Evolutionary conservation across 345 rosid species (phyloP).

Genomic region (Geranium brycei): DNA sequence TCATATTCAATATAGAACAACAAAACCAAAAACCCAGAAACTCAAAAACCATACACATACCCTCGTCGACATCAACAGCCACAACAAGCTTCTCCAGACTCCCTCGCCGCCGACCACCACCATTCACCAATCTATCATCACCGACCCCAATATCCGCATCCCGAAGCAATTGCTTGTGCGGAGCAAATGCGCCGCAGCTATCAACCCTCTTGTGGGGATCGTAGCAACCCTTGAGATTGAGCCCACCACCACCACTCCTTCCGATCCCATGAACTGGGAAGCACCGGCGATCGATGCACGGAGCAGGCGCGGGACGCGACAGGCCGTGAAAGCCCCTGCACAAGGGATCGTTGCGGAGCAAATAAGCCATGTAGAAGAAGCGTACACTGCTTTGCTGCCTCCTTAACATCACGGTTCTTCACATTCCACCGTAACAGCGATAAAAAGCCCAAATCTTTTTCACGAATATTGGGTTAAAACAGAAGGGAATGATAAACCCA

Average conservation of each 20-base stretch:
- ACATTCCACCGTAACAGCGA: not conserved
- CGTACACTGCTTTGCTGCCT: not conserved
- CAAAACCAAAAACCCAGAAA: not conserved
- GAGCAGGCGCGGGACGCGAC: not conserved
- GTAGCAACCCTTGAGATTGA: slow-evolving; percentile 33
- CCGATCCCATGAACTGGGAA: slow-evolving; percentile 9
- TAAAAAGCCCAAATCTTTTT: not conserved
- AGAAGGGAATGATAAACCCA: not conserved
- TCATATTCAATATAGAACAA: not conserved
- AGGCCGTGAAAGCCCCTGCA: slow-evolving; percentile 10
- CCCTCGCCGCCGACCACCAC: slow-evolving; percentile 25
- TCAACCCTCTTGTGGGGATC: slow-evolving; percentile 20
- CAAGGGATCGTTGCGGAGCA: slow-evolving; percentile 13
- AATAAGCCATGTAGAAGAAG: slow-evolving; percentile 8
- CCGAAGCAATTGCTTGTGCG: slow-evolving; percentile 24
- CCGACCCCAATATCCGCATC: slow-evolving; percentile 28
- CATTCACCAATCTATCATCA: slow-evolving; percentile 35
- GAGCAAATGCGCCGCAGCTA: slow-evolving; percentile 31
- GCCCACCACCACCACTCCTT: slow-evolving; percentile 14
- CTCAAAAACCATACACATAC: slow-evolving; percentile 18
- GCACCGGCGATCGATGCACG: slow-evolving; percentile 2
- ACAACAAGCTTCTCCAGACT: slow-evolving; percentile 45
- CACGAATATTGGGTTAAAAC: not conserved
- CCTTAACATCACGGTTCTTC: not conserved
- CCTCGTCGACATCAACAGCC: slow-evolving; percentile 95